These are phyloP conservation scores for Geotrichum australiense DNA, from an alignment of 1,139 yeast genomes.

Conservation along the genomic window DNA sequence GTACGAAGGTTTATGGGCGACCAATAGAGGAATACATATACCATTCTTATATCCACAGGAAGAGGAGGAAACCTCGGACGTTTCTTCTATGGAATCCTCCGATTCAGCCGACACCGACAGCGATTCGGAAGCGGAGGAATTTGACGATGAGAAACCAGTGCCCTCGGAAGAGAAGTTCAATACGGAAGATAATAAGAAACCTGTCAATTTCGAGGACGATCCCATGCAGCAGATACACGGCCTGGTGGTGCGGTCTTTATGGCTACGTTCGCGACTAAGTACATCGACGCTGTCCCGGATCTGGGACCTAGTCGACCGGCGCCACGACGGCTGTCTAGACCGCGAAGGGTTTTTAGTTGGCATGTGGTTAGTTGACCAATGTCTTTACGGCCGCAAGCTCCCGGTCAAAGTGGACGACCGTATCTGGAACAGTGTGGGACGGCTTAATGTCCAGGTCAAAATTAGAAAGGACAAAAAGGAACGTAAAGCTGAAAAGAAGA, in stretches of 20 bases:
- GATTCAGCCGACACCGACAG: constrained; percentile 7
- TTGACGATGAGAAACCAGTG: background rate
- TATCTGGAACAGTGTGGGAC: constrained; percentile 38
- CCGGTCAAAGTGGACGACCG: constrained; percentile 48
- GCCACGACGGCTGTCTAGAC: constrained; percentile 71
- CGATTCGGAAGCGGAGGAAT: background rate
- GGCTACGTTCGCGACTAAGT: constrained; percentile 72
- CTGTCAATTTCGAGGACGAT: constrained; percentile 27
- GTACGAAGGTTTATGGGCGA: constrained; percentile 90
- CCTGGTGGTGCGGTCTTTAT: constrained; percentile 64
- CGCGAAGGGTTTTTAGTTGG: constrained; percentile 83
- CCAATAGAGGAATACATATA: constrained; percentile 66
- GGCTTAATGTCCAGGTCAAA: constrained; percentile 37
- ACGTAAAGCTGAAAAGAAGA: constrained; percentile 10
- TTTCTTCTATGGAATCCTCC: constrained; percentile 12
- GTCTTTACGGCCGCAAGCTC: constrained; percentile 85
- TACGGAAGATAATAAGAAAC: background rate
- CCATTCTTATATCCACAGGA: constrained; percentile 31
- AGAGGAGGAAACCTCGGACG: constrained; percentile 23
- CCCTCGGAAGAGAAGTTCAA: background rate
- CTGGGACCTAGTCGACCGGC: constrained; percentile 74
- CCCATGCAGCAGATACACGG: constrained; percentile 50
- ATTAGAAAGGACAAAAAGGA: constrained; percentile 25
- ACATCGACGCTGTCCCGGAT: constrained; percentile 55
- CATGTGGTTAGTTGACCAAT: constrained; percentile 94